These are phyloP conservation scores for Aspergillus proliferans DNA, from an alignment of 2,329 filamentous ascomycete genomes.

Conservation along the genomic window DNA sequence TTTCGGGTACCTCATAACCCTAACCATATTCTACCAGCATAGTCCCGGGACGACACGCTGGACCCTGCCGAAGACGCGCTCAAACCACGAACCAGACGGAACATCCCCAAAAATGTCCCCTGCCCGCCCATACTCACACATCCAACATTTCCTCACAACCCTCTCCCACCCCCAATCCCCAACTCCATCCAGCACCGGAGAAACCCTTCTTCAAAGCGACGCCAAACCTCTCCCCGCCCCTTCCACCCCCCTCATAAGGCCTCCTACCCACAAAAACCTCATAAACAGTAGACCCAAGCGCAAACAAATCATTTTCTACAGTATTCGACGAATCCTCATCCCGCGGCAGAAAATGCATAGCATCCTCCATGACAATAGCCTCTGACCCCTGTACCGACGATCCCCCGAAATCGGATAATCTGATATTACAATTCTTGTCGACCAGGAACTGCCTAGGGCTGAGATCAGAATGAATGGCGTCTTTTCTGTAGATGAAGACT, in stretches of 20 bases:
- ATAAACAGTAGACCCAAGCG: constrained; percentile 3
- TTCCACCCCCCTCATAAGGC: not conserved
- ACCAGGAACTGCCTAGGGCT: constrained; percentile 1
- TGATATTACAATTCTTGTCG: not conserved
- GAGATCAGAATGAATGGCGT: constrained; percentile 62
- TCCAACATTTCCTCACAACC: not conserved
- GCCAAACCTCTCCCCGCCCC: not conserved
- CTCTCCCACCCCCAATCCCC: not conserved
- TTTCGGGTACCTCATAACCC: no score
- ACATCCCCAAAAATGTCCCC: not conserved
- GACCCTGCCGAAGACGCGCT: not conserved
- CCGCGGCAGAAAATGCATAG: constrained; percentile 5
- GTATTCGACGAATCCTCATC: constrained; percentile 8
- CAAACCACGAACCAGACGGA: not conserved
- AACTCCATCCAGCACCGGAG: not conserved
- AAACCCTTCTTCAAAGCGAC: not conserved
- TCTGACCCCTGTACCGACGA: constrained; percentile 3
- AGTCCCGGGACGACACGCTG: no score
- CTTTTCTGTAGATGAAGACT: constrained; percentile 78
- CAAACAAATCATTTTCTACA: constrained; percentile 8
- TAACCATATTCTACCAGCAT: no score
- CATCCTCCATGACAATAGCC: constrained; percentile 3
- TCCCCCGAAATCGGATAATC: constrained; percentile 3
- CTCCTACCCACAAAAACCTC: not conserved
- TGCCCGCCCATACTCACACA: not conserved